Evolutionary conservation across 208 protist species (phyloP), one percentile per base, ranked within the genome.

Genomic region (Crithidia acanthocephali): DNA sequence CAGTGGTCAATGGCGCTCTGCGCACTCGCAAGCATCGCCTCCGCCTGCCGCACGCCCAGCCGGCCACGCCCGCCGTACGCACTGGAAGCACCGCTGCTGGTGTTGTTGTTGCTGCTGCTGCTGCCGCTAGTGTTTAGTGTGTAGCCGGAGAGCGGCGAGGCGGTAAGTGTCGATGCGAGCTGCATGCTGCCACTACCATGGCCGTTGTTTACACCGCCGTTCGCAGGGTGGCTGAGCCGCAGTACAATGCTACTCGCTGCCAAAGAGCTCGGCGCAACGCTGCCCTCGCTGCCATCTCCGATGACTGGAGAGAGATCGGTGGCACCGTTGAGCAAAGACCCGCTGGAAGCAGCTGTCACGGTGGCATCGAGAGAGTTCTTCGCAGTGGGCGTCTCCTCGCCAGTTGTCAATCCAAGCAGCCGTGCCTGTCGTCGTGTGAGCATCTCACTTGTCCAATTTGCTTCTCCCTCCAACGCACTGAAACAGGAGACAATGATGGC

Each of bases 401-500:
- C 51, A 0, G 53, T 62, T 2, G 72, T 76, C 18, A 76, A 28
- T 23, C 63, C 72, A 13, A 76, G 55, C 33, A 76, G 47, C 16
- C 72, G 62, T 42, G 72, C 72, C 30, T 76, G 72, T 16, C 72
- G 63, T 30, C 72, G 72, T 6, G 72, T 76, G 15, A 76, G 63
- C 72, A 76, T 66, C 22, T 48, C 20, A 20, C 25, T 64, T n/a
- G n/a, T 40, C 25, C 28, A 27, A 15, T 22, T 55, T 51, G 25
- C 15, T 58, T 40, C 25, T 18, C 25, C 40, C 25, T 42, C 22
- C 2, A 40, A 18, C 30, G 47, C 47, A 51, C 47, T n/a, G n/a
- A n/a, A n/a, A n/a, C n/a, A n/a, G n/a, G n/a, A n/a, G n/a, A n/a
- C n/a, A n/a, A n/a, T n/a, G n/a, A n/a, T n/a, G n/a, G n/a, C n/a